Evolutionary conservation across 371 early-diverging fungal genomes (phyloP), one percentile per base, ranked within the genome.

Genomic region (Zychaea mexicana): DNA sequence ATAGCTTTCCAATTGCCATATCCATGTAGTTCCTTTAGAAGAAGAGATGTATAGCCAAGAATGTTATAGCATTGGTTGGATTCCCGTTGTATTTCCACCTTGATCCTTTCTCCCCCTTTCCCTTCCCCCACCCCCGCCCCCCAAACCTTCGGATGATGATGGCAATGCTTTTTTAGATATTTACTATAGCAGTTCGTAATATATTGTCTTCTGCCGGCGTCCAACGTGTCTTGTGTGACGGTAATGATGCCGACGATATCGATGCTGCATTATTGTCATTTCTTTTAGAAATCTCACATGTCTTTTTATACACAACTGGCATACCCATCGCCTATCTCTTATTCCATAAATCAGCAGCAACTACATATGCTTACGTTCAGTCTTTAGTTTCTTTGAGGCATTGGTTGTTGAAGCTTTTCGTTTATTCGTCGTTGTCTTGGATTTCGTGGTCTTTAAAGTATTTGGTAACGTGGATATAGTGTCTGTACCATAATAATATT

Each of bases 1-100:
- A 91, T 83, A 3, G 63, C 62, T 54, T 84, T 86, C 91, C 91
- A 91, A 46, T 85, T 80, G 13, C 90, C 91, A 57, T 84, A 83
- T 1, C 90, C 90, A 66, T 81, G 76, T 42, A 74, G 65, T 62
- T 71, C 62, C 85, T 87, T 30, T 54, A 30, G 3, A 15, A 30
- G 28, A 17, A 6, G 6, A 30, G 27, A 54, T 19, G 27, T 17
- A 54, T 1, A 5, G 21, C 19, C 2, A 61, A 38, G 38, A n/a
- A 19, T 56, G 33, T 10, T 13, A n/a, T n/a, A n/a, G n/a, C n/a
- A n/a, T n/a, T n/a, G n/a, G n/a, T n/a, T n/a, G n/a, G n/a, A n/a
- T n/a, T n/a, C n/a, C n/a, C n/a, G n/a, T n/a, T n/a, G n/a, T n/a
- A n/a, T n/a, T n/a, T n/a, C n/a, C n/a, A n/a, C n/a, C n/a, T n/a